These are phyloP conservation scores for Lolium multiflorum DNA, from an alignment of 176 grass and related monocot genomes.

Conservation along the genomic window DNA sequence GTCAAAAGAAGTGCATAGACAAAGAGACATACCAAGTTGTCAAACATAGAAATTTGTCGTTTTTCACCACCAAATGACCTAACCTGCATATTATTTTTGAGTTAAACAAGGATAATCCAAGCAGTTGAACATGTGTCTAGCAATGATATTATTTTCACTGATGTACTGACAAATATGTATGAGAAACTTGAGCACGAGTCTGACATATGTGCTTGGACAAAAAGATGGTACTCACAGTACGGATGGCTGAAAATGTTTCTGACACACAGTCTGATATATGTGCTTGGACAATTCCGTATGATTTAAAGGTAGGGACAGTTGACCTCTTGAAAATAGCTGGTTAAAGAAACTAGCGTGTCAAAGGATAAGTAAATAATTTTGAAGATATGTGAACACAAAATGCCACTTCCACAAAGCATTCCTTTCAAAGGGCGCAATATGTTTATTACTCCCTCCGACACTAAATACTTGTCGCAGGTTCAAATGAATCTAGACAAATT, in stretches of 20 bases:
- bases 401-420: constrained; percentile 23
- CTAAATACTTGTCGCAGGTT: too few species aligned
- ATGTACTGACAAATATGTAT: constrained; percentile 11
- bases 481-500: too few species aligned
- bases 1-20: not conserved
- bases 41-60: constrained; percentile 86
- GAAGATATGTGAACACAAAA: not conserved
- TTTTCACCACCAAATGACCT: constrained; percentile 93
- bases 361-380: constrained; percentile 7
- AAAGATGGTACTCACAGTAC: constrained; percentile 73
- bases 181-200: not conserved
- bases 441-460: not conserved
- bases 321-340: constrained; percentile 99
- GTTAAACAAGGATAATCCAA: constrained; percentile 43
- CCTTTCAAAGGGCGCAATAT: constrained; percentile 15
- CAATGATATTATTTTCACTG: constrained; percentile 16
- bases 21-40: constrained; percentile 69
- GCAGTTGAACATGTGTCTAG: constrained; percentile 4
- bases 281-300: constrained; percentile 85
- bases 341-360: constrained; percentile 39
- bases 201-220: not conserved
- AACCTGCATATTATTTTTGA: constrained; percentile 65
- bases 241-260: constrained; percentile 97
- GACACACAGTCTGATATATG: constrained; percentile 87
- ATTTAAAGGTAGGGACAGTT: constrained; percentile 89